Conservation (phyloP, 2,329 filamentous ascomycete species). For the Salinomyces thailandicus region DNA sequence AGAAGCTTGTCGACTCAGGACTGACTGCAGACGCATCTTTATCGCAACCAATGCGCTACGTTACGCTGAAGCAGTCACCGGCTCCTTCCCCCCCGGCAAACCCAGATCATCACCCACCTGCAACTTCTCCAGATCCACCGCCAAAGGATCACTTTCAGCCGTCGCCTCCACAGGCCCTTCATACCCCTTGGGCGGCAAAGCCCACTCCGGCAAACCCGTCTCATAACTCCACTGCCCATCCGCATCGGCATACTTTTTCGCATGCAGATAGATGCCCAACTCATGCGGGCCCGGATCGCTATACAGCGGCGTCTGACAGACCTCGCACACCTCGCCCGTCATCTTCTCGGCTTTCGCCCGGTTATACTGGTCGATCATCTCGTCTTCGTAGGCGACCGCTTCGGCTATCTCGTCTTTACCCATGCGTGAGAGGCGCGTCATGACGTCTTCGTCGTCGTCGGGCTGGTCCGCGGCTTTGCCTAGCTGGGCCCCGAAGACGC, state of each 20-base stretch:
- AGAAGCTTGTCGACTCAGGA: too few species aligned
- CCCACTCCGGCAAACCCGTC: conserved; percentile 78
- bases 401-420: conserved; percentile 88
- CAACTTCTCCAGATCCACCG: conserved; percentile 31
- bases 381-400: conserved; percentile 85
- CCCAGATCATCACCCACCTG: conserved; percentile 10
- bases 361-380: conserved; percentile 84
- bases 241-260: conserved; percentile 75
- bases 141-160: conserved; percentile 35
- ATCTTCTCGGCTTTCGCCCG: conserved; percentile 87
- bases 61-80: too few species aligned
- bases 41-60: too few species aligned
- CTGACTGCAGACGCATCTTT: too few species aligned
- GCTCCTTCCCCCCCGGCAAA: too few species aligned
- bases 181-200: conserved; percentile 63
- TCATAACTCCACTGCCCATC: conserved; percentile 78
- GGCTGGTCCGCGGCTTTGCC: conserved; percentile 56
- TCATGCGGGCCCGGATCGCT: conserved; percentile 86
- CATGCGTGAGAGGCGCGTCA: conserved; percentile 75
- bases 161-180: conserved; percentile 54
- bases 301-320: conserved; percentile 82
- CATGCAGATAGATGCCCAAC: conserved; percentile 87
- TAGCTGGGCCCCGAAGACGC: conserved; percentile 76
- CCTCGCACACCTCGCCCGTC: conserved; percentile 69
- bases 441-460: conserved; percentile 79